Conservation (phyloP, 2,329 filamentous ascomycete genomes). For the Cladobotryum protrusum region DNA sequence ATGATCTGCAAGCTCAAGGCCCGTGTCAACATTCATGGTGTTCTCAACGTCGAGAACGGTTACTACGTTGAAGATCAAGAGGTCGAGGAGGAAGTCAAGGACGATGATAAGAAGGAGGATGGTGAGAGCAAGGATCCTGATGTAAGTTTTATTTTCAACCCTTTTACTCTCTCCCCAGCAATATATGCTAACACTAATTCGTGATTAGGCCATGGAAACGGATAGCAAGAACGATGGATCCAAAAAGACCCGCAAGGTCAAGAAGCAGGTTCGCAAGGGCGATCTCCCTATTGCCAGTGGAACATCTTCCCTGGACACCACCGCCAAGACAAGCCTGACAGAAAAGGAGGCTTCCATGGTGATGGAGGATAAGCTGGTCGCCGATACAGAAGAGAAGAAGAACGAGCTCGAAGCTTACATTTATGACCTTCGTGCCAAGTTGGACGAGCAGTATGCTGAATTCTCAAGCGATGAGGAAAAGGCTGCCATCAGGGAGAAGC, state of each 20-base stretch:
- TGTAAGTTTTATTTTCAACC: conserved; percentile 47
- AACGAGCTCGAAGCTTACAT: conserved; percentile 98
- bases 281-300: conserved; percentile 82
- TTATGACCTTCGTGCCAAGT: conserved; percentile 93
- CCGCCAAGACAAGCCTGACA: conserved; percentile 57
- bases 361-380: conserved; percentile 97
- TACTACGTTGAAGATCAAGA: conserved; percentile 99
- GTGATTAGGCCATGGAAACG: conserved; percentile 72
- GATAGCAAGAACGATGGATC: conserved; percentile 61
- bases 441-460: conserved; percentile 84
- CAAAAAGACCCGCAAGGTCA: conserved; percentile 94
- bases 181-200: conserved; percentile 20
- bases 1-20: conserved; percentile 99
- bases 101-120: conserved; percentile 66
- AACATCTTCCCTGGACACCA: conserved; percentile 70
- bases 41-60: conserved; percentile 91
- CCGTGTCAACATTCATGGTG: conserved; percentile 89
- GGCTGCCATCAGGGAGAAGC: conserved; percentile 73
- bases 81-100: conserved; percentile 85
- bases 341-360: conserved; percentile 90
- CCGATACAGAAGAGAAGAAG: conserved; percentile 99
- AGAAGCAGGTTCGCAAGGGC: conserved; percentile 98
- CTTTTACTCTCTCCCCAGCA: background rate
- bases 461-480: conserved; percentile 92
- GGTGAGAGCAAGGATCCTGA: conserved; percentile 61